Conservation (phyloP, 148 eudicot genomes). For the Limonium bicolor region DNA sequence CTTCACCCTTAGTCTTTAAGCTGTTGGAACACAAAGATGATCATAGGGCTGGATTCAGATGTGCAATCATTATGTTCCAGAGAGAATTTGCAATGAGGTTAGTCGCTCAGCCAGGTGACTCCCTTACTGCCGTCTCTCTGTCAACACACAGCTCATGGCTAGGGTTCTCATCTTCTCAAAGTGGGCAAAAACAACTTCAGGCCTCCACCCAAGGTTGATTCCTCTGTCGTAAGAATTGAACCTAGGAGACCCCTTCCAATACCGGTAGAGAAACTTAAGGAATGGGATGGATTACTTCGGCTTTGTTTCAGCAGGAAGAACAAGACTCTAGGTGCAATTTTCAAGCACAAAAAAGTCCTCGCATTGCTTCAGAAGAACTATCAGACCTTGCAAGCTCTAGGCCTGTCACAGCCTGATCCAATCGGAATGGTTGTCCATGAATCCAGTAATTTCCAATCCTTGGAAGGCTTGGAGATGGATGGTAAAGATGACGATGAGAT, state of each 20-base stretch:
- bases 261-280: slow-evolving; percentile 51
- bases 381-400: slow-evolving; percentile 53
- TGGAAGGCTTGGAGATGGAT: slow-evolving; percentile 45
- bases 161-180: slow-evolving; percentile 67
- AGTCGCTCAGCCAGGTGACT: slow-evolving; percentile 91
- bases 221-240: slow-evolving; percentile 87
- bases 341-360: slow-evolving; percentile 55
- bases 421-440: too few relatives aligned
- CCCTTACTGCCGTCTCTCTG: slow-evolving; percentile 77
- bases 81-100: slow-evolving; percentile 93
- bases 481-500: slow-evolving; percentile 44
- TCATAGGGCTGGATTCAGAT: slow-evolving; percentile 57
- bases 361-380: slow-evolving; percentile 71
- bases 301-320: slow-evolving; percentile 78
- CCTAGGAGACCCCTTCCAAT: slow-evolving; percentile 73
- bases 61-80: slow-evolving; percentile 88
- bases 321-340: slow-evolving; percentile 71
- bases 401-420: too few relatives aligned
- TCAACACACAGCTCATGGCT: slow-evolving; percentile 70
- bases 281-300: slow-evolving; percentile 82
- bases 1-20: slow-evolving; percentile 84
- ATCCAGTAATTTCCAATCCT: slow-evolving; percentile 25
- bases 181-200: slow-evolving; percentile 87
- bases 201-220: slow-evolving; percentile 95
- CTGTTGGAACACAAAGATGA: slow-evolving; percentile 24